phyloP scores from a whole-genome alignment of 495 filamentous ascomycete genomes.

The Trichoderma parareesei region DNA sequence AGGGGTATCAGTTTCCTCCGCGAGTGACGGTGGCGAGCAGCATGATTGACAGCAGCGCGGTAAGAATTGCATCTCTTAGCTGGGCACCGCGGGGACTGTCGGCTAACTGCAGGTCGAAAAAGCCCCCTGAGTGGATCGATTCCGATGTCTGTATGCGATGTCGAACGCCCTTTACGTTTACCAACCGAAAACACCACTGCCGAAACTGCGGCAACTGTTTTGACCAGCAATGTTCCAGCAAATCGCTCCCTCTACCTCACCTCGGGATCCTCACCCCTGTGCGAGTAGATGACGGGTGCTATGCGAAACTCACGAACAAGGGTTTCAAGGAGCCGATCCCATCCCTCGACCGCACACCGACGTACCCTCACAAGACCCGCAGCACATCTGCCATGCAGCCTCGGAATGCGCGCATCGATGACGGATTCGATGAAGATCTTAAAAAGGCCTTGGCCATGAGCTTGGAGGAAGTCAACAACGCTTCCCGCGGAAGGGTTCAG shows the following conservation, averaged over 20 bases:
- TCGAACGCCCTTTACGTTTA: conserved; percentile 90
- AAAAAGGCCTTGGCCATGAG: conserved; percentile 94
- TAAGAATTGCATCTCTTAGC: conserved; percentile 36
- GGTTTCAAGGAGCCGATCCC: conserved; percentile 27
- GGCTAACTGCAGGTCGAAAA: conserved; percentile 4
- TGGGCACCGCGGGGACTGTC: background rate
- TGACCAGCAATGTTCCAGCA: conserved; percentile 85
- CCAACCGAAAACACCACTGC: conserved; percentile 96
- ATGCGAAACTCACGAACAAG: conserved; percentile 80
- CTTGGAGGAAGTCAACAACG: conserved; percentile 77
- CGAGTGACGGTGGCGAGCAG: conserved; percentile 78
- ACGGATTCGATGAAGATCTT: conserved; percentile 85
- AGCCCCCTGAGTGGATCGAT: conserved; percentile 97
- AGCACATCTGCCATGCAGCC: conserved; percentile 68
- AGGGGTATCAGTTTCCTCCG: conserved; percentile 86
- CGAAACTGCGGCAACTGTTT: conserved; percentile 97
- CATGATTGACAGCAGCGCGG: conserved; percentile 94
- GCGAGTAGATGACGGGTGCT: conserved; percentile 94
- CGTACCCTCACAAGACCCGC: conserved; percentile 28
- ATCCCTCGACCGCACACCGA: conserved; percentile 23
- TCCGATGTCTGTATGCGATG: conserved; percentile 99
- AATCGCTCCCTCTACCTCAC: conserved; percentile 80
- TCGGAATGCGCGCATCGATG: conserved; percentile 72
- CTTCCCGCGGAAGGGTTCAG: conserved; percentile 37
- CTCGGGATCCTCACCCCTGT: conserved; percentile 87